Evolutionary conservation across 345 rosid genomes (phyloP).

Genomic region (Camelina hispida): DNA sequence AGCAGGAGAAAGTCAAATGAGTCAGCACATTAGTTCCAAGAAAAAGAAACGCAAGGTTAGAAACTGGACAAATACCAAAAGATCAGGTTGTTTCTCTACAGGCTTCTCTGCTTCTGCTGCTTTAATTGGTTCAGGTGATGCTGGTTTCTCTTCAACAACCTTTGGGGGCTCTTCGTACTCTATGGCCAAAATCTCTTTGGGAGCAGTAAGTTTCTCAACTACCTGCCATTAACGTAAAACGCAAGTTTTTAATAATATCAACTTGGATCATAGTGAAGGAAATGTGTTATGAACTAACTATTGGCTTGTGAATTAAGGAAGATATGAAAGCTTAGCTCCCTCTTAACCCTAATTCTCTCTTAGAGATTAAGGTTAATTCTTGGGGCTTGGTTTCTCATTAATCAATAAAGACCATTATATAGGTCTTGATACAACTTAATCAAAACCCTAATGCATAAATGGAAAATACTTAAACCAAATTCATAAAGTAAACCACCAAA

Average conservation of each 20-base stretch:
- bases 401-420: too few species aligned
- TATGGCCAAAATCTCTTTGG: conserved; percentile 80
- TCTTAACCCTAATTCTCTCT: too few species aligned
- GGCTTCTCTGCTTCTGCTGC: conserved; percentile 57
- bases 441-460: too few species aligned
- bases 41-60: conserved; percentile 7
- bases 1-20: conserved; percentile 22
- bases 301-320: too few species aligned
- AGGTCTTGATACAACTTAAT: too few species aligned
- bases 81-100: conserved; percentile 71
- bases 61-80: conserved; percentile 59
- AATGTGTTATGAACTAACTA: too few species aligned
- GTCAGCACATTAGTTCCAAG: neutral
- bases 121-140: conserved; percentile 67
- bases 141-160: conserved; percentile 57
- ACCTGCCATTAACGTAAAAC: conserved; percentile 34
- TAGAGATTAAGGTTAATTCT: too few species aligned
- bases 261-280: conserved; percentile 2
- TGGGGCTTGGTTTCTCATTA: too few species aligned
- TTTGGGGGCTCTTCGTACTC: conserved; percentile 65
- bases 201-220: conserved; percentile 60
- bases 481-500: too few species aligned
- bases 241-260: neutral
- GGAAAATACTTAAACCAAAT: too few species aligned
- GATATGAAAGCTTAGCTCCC: too few species aligned